phyloP scores from a whole-genome alignment of 371 early-diverging fungal genomes.

The Mortierella sp. region DNA sequence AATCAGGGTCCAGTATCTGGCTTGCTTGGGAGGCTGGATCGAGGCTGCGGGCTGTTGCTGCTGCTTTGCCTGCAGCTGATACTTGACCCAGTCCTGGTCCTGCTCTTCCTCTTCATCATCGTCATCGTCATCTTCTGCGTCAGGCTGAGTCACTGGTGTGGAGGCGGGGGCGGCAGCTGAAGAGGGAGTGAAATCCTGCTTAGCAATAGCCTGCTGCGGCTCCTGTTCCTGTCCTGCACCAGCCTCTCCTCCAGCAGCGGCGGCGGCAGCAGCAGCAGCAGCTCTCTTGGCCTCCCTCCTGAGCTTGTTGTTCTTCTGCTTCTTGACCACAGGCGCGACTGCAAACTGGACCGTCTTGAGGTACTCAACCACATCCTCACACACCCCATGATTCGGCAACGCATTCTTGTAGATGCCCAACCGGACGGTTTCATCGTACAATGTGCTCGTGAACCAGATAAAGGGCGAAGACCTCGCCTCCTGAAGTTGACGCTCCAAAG shows the following conservation, averaged over 20 bases:
- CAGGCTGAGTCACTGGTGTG: constrained; percentile 16
- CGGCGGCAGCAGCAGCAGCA: constrained; percentile 21
- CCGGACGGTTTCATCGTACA: constrained; percentile 55
- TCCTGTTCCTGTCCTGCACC: neutral
- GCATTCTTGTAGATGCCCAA: constrained; percentile 74
- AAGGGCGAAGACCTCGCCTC: constrained; percentile 57
- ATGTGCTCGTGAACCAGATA: constrained; percentile 64
- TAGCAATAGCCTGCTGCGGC: neutral
- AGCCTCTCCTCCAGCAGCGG: neutral
- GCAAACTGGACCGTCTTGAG: constrained; percentile 25
- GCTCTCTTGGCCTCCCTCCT: constrained; percentile 23
- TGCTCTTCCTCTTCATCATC: constrained; percentile 26
- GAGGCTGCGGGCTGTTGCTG: neutral
- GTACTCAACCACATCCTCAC: constrained; percentile 38
- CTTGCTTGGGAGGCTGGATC: constrained; percentile 19
- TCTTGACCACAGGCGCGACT: constrained; percentile 21
- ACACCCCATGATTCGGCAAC: constrained; percentile 48
- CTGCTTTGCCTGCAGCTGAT: constrained; percentile 36
- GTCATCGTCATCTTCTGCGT: constrained; percentile 17
- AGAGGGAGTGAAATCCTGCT: neutral
- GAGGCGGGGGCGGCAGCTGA: neutral
- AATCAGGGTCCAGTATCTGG: constrained; percentile 83
- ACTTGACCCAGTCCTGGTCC: constrained; percentile 45
- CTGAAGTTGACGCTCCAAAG: constrained; percentile 47
- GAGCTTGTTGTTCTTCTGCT: constrained; percentile 35